Base-by-base conservation (phyloP, 805 yeast species). In the Ascoidea rubescens region DNA sequence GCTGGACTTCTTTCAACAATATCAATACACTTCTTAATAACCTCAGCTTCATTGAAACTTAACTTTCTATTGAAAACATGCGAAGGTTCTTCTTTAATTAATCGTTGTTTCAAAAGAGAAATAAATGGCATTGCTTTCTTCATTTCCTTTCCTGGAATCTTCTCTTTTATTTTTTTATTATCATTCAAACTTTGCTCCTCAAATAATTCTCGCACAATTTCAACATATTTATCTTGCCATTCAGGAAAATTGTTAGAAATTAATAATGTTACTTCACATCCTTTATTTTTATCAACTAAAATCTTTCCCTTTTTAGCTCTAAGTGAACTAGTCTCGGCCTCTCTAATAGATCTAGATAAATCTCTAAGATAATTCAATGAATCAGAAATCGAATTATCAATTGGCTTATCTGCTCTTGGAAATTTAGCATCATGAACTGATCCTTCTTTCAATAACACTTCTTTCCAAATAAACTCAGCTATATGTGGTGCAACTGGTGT, bases 81-180 rank as follows among this genome's bases (percentile, higher is more conserved):
- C 51, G 77, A 79, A 17, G 96, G 82, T 33, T 82, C 68, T 64
- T 86, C 95, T 51, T 68, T 69, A 45, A 74, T 69, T 58, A 93
- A 74, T 71, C 95, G 81, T 64, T 83, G 87, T 69, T 93, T 90
- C 67, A 93, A 73, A 60, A 79, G 72, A 57, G 91, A 82, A 56
- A 93, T 89, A 67, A 90, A 91, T 54, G 98, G 98, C 98, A 93
- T 93, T 55, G 96, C 97, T 61, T 95, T 84, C 78, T 93, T 93
- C 86, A 90, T 87, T 62, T 93, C 98, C 67, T 82, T 83, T 58
- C 87, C 87, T 32, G 72, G 71, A 55, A 85, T 80, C 64, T 72
- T 78, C 65, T 85, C 91, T 57, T 80, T 72, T 62, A 85, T 72
- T 32, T 78, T 68, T 44, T 79, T 82, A 48, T 65, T 67, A 60